These are phyloP conservation scores for Panicum virgatum DNA, from an alignment of 202 grass and related monocot species.

Conservation along the genomic window DNA sequence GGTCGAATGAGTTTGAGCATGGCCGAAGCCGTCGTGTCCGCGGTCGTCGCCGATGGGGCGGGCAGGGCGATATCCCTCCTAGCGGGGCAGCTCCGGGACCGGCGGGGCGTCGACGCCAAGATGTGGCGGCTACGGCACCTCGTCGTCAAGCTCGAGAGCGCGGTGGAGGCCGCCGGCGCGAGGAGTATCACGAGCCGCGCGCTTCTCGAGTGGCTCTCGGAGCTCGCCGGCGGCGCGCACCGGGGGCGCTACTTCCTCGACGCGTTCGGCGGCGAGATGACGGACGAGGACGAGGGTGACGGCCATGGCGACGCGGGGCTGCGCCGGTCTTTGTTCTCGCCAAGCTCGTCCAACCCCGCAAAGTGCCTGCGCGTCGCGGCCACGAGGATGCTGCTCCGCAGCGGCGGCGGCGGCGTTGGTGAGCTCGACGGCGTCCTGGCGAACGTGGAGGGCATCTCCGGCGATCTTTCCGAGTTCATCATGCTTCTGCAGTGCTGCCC, in stretches of 20 bases:
- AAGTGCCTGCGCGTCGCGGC: constrained; percentile 36
- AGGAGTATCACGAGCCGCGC: constrained; percentile 25
- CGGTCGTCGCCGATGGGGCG: background rate
- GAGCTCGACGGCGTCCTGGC: constrained; percentile 16
- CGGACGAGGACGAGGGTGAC: background rate
- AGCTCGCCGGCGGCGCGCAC: constrained; percentile 8
- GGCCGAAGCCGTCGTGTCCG: background rate
- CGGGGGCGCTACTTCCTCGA: constrained; percentile 31
- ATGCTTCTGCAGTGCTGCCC: constrained; percentile 34
- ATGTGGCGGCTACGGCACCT: constrained; percentile 7
- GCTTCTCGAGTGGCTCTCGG: constrained; percentile 32
- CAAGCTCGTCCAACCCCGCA: constrained; percentile 27
- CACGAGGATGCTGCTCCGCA: background rate
- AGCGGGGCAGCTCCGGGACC: background rate
- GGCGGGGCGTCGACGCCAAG: background rate
- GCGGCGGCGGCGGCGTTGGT: background rate
- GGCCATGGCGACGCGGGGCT: background rate
- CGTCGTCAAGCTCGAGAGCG: constrained; percentile 20
- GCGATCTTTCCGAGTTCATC: constrained; percentile 28
- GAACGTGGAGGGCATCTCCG: constrained; percentile 6
- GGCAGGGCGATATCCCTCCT: constrained; percentile 24
- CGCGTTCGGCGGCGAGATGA: background rate
- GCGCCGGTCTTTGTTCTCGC: background rate
- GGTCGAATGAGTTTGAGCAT: background rate
- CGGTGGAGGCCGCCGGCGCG: background rate